Evolutionary conservation across 2,329 filamentous ascomycete genomes (phyloP).

Genomic region (Penicillium corylophilum): DNA sequence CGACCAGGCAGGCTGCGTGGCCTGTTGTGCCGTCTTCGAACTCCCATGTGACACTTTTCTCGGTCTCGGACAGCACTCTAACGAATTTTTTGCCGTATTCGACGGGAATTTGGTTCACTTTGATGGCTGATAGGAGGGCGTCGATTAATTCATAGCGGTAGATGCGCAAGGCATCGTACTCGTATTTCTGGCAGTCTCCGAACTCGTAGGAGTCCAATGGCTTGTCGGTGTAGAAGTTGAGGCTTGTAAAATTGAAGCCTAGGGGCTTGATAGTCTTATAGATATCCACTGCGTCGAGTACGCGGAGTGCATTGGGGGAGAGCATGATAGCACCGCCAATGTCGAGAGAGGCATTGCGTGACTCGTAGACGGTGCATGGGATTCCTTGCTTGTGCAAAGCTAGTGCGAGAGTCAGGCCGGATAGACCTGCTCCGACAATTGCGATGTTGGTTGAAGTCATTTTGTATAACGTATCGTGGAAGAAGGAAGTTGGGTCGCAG

Average conservation of each 20-base stretch:
- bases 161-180: constrained; percentile 55
- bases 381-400: constrained; percentile 55
- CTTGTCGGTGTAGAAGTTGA: constrained; percentile 45
- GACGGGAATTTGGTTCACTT: constrained; percentile 39
- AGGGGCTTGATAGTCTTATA: constrained; percentile 47
- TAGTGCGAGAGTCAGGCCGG: constrained; percentile 57
- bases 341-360: constrained; percentile 45
- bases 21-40: constrained; percentile 49
- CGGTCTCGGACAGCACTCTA: constrained; percentile 43
- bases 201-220: constrained; percentile 48
- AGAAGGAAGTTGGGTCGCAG: background rate
- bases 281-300: constrained; percentile 53
- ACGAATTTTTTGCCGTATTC: constrained; percentile 52
- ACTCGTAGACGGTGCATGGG: constrained; percentile 53
- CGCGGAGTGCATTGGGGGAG: constrained; percentile 57
- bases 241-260: constrained; percentile 53
- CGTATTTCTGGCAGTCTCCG: constrained; percentile 49
- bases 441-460: constrained; percentile 31
- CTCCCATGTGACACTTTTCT: constrained; percentile 45
- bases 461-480: background rate
- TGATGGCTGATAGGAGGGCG: constrained; percentile 46
- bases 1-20: constrained; percentile 50
- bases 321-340: constrained; percentile 59
- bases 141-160: constrained; percentile 55
- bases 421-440: constrained; percentile 51